Conservation (phyloP, 2,329 filamentous ascomycete species). For the Beauveria medogensis region DNA sequence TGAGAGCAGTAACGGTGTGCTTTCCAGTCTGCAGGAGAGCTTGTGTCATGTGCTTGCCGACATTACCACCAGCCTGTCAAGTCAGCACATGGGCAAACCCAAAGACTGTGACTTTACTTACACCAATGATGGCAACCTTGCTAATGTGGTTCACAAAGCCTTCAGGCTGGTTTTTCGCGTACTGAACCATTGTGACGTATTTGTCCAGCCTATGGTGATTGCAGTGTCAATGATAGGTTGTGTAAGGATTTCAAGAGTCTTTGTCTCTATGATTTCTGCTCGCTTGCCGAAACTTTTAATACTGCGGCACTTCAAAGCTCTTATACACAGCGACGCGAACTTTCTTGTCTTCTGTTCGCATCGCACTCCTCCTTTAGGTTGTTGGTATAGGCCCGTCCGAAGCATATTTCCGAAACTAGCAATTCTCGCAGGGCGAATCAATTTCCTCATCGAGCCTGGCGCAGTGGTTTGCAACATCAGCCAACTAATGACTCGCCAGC, state of each 20-base stretch:
- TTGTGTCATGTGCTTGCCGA: constrained; percentile 31
- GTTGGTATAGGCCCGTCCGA: background rate
- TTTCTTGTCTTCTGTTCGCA: background rate
- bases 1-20: constrained; percentile 45
- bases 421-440: background rate
- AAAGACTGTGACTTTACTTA: constrained; percentile 19
- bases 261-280: background rate
- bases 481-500: background rate
- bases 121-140: constrained; percentile 34
- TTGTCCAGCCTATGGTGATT: background rate
- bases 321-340: background rate
- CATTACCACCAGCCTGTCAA: constrained; percentile 30
- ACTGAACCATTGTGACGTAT: constrained; percentile 8
- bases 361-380: background rate
- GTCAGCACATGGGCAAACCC: background rate
- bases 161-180: constrained; percentile 20
- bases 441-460: background rate
- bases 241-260: background rate
- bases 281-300: background rate
- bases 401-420: background rate
- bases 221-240: background rate
- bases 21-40: constrained; percentile 40
- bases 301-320: background rate
- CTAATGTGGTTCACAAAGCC: constrained; percentile 27
- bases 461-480: background rate